phyloP scores from a whole-genome alignment of 1,284 basidiomycete species.

The Grifola frondosa region DNA sequence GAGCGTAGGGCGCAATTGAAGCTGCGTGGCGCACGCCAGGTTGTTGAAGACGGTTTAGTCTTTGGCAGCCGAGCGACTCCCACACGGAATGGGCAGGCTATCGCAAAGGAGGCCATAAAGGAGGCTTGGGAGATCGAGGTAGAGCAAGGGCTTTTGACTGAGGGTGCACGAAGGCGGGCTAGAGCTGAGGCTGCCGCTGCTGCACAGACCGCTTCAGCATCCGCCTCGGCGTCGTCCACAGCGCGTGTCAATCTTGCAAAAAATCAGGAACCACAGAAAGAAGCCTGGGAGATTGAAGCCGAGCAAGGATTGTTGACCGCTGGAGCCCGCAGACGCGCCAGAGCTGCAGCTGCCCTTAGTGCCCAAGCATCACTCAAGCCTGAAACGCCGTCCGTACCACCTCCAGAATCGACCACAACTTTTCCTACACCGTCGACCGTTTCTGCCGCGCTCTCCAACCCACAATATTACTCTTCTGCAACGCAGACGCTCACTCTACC shows the following conservation, averaged over 20 bases:
- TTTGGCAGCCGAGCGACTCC: neutral
- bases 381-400: constrained; percentile 16
- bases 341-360: constrained; percentile 42
- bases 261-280: too few species aligned
- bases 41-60: constrained; percentile 5
- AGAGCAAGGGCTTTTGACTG: constrained; percentile 34
- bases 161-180: constrained; percentile 34
- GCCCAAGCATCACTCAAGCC: constrained; percentile 2
- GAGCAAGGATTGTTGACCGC: constrained; percentile 72
- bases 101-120: constrained; percentile 18
- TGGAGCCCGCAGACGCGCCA: constrained; percentile 62
- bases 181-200: constrained; percentile 27
- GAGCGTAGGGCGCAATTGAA: constrained; percentile 57
- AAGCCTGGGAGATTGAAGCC: constrained; percentile 75
- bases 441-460: constrained; percentile 41
- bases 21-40: constrained; percentile 14
- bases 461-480: constrained; percentile 57
- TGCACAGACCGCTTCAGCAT: constrained; percentile 6
- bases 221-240: constrained; percentile 13
- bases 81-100: neutral
- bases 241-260: too few species aligned
- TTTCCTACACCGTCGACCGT: constrained; percentile 20
- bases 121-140: constrained; percentile 40
- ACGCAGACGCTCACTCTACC: constrained; percentile 66
- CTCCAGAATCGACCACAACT: constrained; percentile 10